Evolutionary conservation across 208 protist species (phyloP).

Genomic region (Crithidia mellificae): DNA sequence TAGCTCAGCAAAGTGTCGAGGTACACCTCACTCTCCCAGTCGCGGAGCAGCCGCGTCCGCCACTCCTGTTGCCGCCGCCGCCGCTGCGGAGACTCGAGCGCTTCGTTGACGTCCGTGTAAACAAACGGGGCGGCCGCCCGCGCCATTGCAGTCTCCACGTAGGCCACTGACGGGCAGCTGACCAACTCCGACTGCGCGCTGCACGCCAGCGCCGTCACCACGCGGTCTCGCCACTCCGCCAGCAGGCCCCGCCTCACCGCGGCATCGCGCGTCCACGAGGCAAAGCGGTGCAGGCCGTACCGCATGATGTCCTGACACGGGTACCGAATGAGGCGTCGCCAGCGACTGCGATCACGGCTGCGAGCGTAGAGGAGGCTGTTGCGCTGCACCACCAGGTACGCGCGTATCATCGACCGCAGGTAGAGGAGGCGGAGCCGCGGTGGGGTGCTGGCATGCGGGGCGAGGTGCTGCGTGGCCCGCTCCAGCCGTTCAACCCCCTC

Average conservation of each 20-base stretch:
- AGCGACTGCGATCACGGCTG: conserved; percentile 52
- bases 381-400: conserved; percentile 55
- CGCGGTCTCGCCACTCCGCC: conserved; percentile 32
- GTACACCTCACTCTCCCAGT: conserved; percentile 67
- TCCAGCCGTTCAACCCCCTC: conserved; percentile 77
- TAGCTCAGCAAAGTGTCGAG: conserved; percentile 49
- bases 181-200: conserved; percentile 67
- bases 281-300: conserved; percentile 54
- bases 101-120: conserved; percentile 40
- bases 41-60: conserved; percentile 38
- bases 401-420: conserved; percentile 56
- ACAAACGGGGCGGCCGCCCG: conserved; percentile 31
- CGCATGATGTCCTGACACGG: conserved; percentile 48
- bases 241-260: background rate
- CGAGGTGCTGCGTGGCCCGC: conserved; percentile 47
- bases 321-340: conserved; percentile 49
- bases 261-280: background rate
- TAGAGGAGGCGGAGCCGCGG: conserved; percentile 40
- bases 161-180: conserved; percentile 58
- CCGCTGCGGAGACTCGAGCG: conserved; percentile 27
- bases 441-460: conserved; percentile 27
- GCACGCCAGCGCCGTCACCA: conserved; percentile 39
- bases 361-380: conserved; percentile 63
- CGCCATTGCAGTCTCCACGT: conserved; percentile 50
- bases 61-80: conserved; percentile 24